These are phyloP conservation scores for Fagus sylvatica DNA, from an alignment of 306 rosid species.

Conservation along the genomic window DNA sequence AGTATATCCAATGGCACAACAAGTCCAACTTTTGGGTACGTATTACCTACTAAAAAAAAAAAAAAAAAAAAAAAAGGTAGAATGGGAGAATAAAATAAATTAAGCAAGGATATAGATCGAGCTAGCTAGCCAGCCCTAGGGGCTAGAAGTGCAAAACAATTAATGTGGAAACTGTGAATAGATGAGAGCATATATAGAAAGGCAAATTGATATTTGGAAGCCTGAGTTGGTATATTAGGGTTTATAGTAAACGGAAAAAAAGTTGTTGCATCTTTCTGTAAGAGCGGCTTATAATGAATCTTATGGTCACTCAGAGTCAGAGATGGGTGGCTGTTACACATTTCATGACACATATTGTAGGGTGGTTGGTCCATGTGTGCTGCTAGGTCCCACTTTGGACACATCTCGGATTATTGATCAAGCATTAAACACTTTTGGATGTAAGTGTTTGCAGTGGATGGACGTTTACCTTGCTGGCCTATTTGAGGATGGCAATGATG, in stretches of 20 bases:
- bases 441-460: neutral
- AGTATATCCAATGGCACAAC: conserved; percentile 15
- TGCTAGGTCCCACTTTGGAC: conserved; percentile 29
- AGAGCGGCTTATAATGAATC: conserved; percentile 45
- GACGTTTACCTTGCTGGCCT: neutral
- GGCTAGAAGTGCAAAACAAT: neutral
- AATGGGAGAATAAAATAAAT: conserved; percentile 15
- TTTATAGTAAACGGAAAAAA: conserved; percentile 47
- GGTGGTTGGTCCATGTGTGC: conserved; percentile 24
- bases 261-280: conserved; percentile 42
- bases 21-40: conserved; percentile 28
- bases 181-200: conserved; percentile 10
- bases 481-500: conserved; percentile 2
- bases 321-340: conserved; percentile 36
- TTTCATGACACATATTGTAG: conserved; percentile 63
- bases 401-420: neutral
- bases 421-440: neutral
- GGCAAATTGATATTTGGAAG: conserved; percentile 26
- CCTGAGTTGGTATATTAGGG: conserved; percentile 56
- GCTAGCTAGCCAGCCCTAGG: conserved; percentile 30
- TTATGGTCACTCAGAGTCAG: conserved; percentile 15
- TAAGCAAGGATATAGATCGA: conserved; percentile 28
- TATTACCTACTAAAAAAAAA: conserved; percentile 5
- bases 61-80: too few relatives aligned
- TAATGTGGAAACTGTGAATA: conserved; percentile 11